A percentile compares a stretch with the other conserved stretches of the same genome.
Evolutionary conservation across 495 filamentous ascomycete species (phyloP).

Genomic region (Achaetomiella virescens): DNA sequence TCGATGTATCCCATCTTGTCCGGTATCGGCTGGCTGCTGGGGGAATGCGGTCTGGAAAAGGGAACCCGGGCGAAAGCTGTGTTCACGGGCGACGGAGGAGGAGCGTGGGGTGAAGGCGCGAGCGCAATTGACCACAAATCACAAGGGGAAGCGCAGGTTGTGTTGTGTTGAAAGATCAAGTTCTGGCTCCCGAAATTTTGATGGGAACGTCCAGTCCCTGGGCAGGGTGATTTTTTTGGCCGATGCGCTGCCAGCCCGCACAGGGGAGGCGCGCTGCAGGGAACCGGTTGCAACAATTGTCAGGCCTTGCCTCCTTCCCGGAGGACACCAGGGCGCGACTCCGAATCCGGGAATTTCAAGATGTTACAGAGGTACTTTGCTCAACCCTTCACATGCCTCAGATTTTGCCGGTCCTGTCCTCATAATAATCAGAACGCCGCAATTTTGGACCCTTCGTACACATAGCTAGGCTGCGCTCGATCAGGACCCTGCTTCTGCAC

Average conservation of each 20-base stretch:
- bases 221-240: slow-evolving; percentile 14
- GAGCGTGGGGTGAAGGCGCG: slow-evolving; percentile 11
- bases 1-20: slow-evolving; percentile 77
- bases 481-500: background rate
- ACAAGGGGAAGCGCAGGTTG: slow-evolving; percentile 5
- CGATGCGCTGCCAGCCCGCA: background rate
- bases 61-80: slow-evolving; percentile 16
- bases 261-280: slow-evolving; percentile 12
- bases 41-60: slow-evolving; percentile 13
- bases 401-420: too few relatives aligned
- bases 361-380: too few relatives aligned
- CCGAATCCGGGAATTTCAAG: too few relatives aligned
- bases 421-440: too few relatives aligned
- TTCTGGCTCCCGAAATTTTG: slow-evolving; percentile 22
- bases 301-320: too few relatives aligned
- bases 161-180: slow-evolving; percentile 5
- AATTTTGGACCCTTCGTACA: too few relatives aligned
- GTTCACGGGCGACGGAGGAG: slow-evolving; percentile 7
- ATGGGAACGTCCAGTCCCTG: slow-evolving; percentile 5
- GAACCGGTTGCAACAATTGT: slow-evolving; percentile 26
- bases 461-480: too few relatives aligned
- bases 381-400: too few relatives aligned
- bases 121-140: slow-evolving; percentile 23
- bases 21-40: slow-evolving; percentile 24
- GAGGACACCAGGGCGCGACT: background rate